Base-by-base conservation (phyloP, 1,139 yeast genomes). In the Wickerhamomyces sp. region DNA sequence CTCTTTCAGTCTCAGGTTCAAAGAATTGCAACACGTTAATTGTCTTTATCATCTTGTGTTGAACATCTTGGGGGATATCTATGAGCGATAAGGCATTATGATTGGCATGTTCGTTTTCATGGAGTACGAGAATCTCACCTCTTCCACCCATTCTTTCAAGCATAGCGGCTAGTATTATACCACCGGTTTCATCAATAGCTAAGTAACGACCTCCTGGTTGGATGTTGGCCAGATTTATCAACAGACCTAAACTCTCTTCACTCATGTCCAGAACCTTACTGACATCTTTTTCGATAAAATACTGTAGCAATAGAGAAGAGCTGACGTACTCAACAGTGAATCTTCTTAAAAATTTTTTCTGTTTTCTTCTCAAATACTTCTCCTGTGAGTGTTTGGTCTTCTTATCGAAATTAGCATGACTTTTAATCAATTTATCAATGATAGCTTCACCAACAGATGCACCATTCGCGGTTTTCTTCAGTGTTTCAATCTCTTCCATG, bases 81-180 rank as follows among this genome's bases (percentile, higher is more conserved):
- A 89, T 72, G 54, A 78, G 78, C 41, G 75, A 72, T 41, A 91
- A 62, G 1, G 83, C 76, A 45, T 82, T 83, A 26, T 80, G 63
- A 52, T 88, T 89, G 6, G 95, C 79, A 54, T 89, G 96, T 56
- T 91, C 98, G 55, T 88, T 86, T 52, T 89, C 98, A 59, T 91
- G 96, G 4, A 82, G 68, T 21, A 86, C 70, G 4, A 87, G 72
- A 31, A 93, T 76, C 10, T 76, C 66, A 13, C 97, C 98, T 32
- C 76, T 64, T 4, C 91, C 87, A 38, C 77, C 78, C 93, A 91
- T 85, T 52, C 97, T 70, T 55, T 93, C 98, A 63, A 91, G 58
- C 71, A 93, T 66, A 5, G 94, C 86, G 43, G 85, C 85, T 4
- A 85, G 75, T 2, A 91, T 58, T 15, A 89, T 68, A 3, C 97